A percentile compares a stretch with the other conserved stretches of the same genome.
Evolutionary conservation across 129 eudicot species (phyloP).

Genomic region (Flaveria sonorensis): DNA sequence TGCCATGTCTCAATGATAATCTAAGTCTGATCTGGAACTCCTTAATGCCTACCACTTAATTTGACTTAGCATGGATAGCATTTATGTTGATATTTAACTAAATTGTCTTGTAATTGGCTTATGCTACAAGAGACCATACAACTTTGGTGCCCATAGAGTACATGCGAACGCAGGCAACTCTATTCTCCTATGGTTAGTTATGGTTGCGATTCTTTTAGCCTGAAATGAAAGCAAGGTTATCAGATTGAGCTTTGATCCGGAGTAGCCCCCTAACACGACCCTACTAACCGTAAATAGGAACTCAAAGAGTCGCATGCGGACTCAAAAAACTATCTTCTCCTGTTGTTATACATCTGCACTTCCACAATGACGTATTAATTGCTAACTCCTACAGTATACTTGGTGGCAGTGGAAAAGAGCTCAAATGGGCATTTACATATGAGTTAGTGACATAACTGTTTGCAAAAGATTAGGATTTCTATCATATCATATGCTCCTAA

Average conservation of each 20-base stretch:
- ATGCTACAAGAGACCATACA: neutral
- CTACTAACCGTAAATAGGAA: neutral
- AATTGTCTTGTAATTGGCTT: neutral
- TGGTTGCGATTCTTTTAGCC: neutral
- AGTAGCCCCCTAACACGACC: neutral
- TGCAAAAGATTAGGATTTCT: constrained; percentile 6
- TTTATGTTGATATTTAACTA: neutral
- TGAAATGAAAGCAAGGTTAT: constrained; percentile 6
- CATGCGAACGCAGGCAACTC: neutral
- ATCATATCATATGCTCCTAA: constrained; percentile 21
- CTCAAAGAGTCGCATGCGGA: neutral
- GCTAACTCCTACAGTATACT: neutral
- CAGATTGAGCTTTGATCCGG: constrained; percentile 4
- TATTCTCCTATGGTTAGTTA: neutral
- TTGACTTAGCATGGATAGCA: neutral
- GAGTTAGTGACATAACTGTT: neutral
- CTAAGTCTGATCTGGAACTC: neutral
- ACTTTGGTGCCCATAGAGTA: constrained; percentile 2
- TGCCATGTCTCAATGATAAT: neutral
- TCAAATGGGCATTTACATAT: neutral
- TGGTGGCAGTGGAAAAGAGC: neutral
- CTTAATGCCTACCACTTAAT: constrained; percentile 1
- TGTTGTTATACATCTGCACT: neutral
- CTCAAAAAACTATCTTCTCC: neutral
- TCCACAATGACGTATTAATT: neutral